Evolutionary conservation across 441 rosid genomes (phyloP), one percentile per base, ranked within the genome.

Genomic region (Viola pubescens): DNA sequence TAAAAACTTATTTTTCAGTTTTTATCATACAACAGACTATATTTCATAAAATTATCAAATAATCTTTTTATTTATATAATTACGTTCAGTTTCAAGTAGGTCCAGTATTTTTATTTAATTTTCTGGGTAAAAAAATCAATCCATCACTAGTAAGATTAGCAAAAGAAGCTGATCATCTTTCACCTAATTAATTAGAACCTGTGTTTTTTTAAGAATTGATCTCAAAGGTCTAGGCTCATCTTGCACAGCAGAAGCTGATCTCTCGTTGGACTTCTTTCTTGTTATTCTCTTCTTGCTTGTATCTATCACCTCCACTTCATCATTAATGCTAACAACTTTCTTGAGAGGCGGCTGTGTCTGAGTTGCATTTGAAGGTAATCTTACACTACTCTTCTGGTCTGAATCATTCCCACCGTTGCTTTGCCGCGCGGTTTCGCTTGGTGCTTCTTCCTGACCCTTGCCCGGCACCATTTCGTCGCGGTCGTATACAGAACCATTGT

Each of bases 241-340:
- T 47, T 0, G 47, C 57, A 71, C 79, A 62, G 57, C 6, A 7
- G 70, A 71, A 60, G 53, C 9, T 64, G 49, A 8, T 39, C 58
- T 76, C 49, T 73, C 71, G 0, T 49, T 54, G 6, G 76, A 61
- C 64, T 61, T 70, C 49, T 44, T 75, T 66, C 62, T 65, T 19
- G 37, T 69, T 8, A 50, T 60, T 19, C 51, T 69, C 75, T 63
- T 83, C 65, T 39, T 64, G 46, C 66, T 63, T 37, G 45, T 13
- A 6, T 44, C 57, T 40, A 78, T 72, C 54, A 65, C 75, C 69
- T 79, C 85, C 1, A 74, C 75, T 34, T 56, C 74, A 0, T 77
- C 82, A 61, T 80, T 73, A 56, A 77, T 77, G 80, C 91, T 81
- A 1, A 85, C 91, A 67, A n/a, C 40, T 70, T 74, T 85, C 78